A percentile compares a stretch with the other conserved stretches of the same genome.
phyloP scores from a whole-genome alignment of 1,284 basidiomycete species.

The Naganishia cerealis region DNA sequence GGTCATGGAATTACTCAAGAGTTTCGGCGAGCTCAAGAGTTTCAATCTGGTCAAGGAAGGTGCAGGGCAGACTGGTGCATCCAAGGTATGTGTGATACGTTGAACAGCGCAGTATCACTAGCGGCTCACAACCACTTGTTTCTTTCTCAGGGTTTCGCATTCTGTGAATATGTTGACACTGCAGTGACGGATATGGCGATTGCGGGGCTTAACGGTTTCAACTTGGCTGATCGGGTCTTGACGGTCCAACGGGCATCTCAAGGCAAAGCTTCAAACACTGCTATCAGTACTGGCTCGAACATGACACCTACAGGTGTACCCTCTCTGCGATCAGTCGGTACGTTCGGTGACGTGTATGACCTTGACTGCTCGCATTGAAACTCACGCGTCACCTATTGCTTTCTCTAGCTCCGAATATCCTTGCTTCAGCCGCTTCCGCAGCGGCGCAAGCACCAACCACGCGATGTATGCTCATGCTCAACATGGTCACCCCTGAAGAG shows the following conservation, averaged over 20 bases:
- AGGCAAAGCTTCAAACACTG: conserved; percentile 66
- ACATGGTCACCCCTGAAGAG: conserved; percentile 97
- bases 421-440: conserved; percentile 64
- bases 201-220: conserved; percentile 94
- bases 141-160: conserved; percentile 76
- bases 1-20: conserved; percentile 94
- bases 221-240: conserved; percentile 91
- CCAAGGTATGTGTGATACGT: conserved; percentile 65
- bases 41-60: conserved; percentile 95
- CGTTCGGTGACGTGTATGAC: conserved; percentile 23
- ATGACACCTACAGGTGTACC: conserved; percentile 40
- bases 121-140: neutral
- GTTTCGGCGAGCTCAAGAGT: conserved; percentile 92
- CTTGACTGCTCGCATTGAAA: neutral
- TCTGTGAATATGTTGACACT: conserved; percentile 94
- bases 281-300: conserved; percentile 54
- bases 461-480: conserved; percentile 91
- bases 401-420: conserved; percentile 76
- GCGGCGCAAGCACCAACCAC: conserved; percentile 60
- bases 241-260: conserved; percentile 86
- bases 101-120: neutral
- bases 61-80: conserved; percentile 72
- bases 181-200: conserved; percentile 90
- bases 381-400: conserved; percentile 24
- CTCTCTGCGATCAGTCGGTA: conserved; percentile 35